Base-by-base conservation (phyloP, 345 rosid species). In the Salix caprea region DNA sequence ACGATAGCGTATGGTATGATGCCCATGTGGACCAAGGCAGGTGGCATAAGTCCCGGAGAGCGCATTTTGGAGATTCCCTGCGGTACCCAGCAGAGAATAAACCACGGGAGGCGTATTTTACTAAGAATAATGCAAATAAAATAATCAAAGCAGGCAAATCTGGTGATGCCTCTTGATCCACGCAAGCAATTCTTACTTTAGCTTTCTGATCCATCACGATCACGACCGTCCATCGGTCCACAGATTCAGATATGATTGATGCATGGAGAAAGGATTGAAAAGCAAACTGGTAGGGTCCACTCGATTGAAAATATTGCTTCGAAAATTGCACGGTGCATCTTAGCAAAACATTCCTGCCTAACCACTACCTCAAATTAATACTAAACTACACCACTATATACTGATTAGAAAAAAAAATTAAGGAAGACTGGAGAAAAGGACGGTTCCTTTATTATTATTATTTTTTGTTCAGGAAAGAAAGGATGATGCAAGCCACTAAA, bases 51-150 rank as follows among this genome's bases (percentile, higher is more conserved):
- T 77, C 37, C 70, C 79, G 77, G 84, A 23, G 69, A 67, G 86
- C 81, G 83, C 64, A 82, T 74, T 65, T 82, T 72, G 60, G 82
- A 82, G 85, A 85, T 75, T 80, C 65, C 70, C 64, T 80, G 64
- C 84, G 52, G 50, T 39, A 64, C 39, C 80, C 84, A 30, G 76
- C 71, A 36, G 74, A 70, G 78, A 82, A 77, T 70, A 72, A 79
- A 44, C 16, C 13, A 44, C 15, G 15, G 14, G 0, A 62, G 18
- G 48, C 48, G 37, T 34, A 58, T 61, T 66, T 50, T 75, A 75
- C 37, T 7, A 3, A 13, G 50, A 44, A 44, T 44, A 46, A 14
- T 3, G 16, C 1, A 12, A 11, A 46, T 4, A 46, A 46, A 44
- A 46, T 46, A 12, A 14, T 14, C 5, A 4, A 46, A 13, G 16